Base-by-base conservation (phyloP, 768 basidiomycete species). In the Tylopilus sp. region DNA sequence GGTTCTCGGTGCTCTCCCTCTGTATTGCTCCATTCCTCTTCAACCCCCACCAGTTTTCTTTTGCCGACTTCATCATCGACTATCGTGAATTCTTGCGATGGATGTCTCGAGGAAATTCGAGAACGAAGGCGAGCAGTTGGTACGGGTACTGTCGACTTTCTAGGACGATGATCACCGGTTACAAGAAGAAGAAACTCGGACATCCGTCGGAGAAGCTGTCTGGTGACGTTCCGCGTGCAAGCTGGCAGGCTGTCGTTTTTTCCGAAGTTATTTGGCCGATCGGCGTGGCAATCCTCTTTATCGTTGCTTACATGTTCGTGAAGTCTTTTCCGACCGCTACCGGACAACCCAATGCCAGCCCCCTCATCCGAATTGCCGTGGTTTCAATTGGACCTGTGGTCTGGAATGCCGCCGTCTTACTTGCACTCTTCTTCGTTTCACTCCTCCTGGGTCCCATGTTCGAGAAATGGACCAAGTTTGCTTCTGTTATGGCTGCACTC, bases 1-100 rank as follows among this genome's bases (percentile, higher is more conserved):
- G 96, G 96, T 81, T 92, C 69, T 96, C 97, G 16, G 92, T 98
- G 52, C 71, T 95, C 54, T 94, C 95, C 11, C 83, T 99, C 19
- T 96, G 92, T 72, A 81, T 98, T 61, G 93, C 97, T 31, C 97
- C 97, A 0, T 99, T 98, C 85, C 58, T 99, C 55, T 99, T 99
- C 84, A 99, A 99, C 74, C 97, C 97, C n/a, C 96, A 99, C 72
- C 97, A 98, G 71, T 99, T 98, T 81, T 92, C 92, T 11, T 92
- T 87, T 69, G 74, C 92, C 63, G 97, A 99, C 74, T 99, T 96
- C 74, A 88, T 98, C 74, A 93, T 98, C 68, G 97, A 99, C 73
- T 98, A 98, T 71, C 87, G 97, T 52, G 97, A 99, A 68, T 98
- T 95, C 78, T 72, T 99, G 44, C 86, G 97, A 44, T 99, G 97